Evolutionary conservation across 176 grass and related monocot species (phyloP), one percentile per base, ranked within the genome.

Genomic region (Ensete glaucum): DNA sequence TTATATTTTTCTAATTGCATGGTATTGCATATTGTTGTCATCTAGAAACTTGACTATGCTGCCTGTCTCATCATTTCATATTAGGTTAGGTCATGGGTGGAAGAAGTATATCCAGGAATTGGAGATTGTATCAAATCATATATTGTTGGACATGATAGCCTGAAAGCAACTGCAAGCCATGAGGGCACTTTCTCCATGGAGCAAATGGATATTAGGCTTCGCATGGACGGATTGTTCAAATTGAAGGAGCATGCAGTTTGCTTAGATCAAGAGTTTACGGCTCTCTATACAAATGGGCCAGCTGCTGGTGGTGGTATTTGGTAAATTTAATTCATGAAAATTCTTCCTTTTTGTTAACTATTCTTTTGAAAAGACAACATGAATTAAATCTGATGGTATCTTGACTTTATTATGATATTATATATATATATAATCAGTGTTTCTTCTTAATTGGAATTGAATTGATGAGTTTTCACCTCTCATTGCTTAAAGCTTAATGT

Each of bases 241-340:
- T 63, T 80, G 71, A 80, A 97, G 76, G 85, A 97, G 67, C 88
- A 97, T 80, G 90, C 94, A 84, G 54, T 80, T 85, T 72, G 76
- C 73, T 93, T 97, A 69, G 53, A 58, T 82, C 67, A 93, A 73
- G 90, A 97, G 81, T 97, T 97, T 78, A 97, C 81, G 79, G 94
- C 90, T 54, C 85, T 97, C 15, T 97, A 93, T 83, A 93, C 94
- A 60, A 97, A 97, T 84, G 94, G 90, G 49, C 94, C 90, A 54
- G 94, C 94, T 71, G 90, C 82, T 53, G 90, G 94, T 25, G 94
- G 94, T n/a, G 94, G 94, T 50, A 90, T 97, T 69, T 81, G 80
- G 94, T 97, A 88, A 67, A 49, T 67, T 54, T 27, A 27, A 67
- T 19, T 71, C 24, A 76, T 43, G 50, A 48, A n/a, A 50, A 51